A percentile compares a stretch with the other conserved stretches of the same genome.
Evolutionary conservation across 176 grass and related monocot genomes (phyloP).

Genomic region (Chrysopogon serrulatus): DNA sequence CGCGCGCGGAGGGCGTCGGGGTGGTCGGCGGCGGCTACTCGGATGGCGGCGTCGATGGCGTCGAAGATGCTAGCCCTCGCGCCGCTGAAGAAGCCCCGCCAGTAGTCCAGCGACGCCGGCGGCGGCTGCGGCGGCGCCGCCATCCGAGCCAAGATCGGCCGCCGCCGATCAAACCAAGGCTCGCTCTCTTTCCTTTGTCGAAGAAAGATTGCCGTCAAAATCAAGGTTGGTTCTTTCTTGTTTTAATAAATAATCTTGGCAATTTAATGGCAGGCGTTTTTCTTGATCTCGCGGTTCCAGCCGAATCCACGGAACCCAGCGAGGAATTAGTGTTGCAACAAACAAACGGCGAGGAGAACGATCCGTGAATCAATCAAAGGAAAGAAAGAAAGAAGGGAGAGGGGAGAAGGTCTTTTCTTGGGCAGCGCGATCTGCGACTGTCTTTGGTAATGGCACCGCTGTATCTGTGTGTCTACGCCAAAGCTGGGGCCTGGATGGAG

Average conservation of each 20-base stretch:
- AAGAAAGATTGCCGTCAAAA: background rate
- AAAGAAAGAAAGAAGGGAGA: background rate
- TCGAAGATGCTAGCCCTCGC: slow-evolving; percentile 51
- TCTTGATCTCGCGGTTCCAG: background rate
- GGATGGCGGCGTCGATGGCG: slow-evolving; percentile 51
- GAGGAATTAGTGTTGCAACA: background rate
- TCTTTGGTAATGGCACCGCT: slow-evolving; percentile 1
- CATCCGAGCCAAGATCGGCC: slow-evolving; percentile 17
- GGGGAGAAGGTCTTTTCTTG: background rate
- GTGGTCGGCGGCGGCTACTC: slow-evolving; percentile 49
- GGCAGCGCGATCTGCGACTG: background rate
- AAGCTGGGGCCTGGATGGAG: background rate
- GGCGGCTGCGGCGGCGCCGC: slow-evolving; percentile 8
- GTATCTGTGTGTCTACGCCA: background rate
- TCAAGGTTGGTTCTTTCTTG: background rate
- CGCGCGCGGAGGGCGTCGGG: slow-evolving; percentile 37
- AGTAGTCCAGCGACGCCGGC: slow-evolving; percentile 52
- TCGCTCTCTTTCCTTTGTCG: background rate
- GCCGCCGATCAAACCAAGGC: background rate
- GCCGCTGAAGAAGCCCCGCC: slow-evolving; percentile 63
- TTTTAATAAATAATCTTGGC: background rate
- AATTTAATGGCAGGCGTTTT: background rate
- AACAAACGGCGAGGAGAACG: background rate
- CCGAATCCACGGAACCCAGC: background rate
- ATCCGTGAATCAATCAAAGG: background rate